Evolutionary conservation across 371 early-diverging fungal species (phyloP).

Genomic region (Dichotomocladium elegans): DNA sequence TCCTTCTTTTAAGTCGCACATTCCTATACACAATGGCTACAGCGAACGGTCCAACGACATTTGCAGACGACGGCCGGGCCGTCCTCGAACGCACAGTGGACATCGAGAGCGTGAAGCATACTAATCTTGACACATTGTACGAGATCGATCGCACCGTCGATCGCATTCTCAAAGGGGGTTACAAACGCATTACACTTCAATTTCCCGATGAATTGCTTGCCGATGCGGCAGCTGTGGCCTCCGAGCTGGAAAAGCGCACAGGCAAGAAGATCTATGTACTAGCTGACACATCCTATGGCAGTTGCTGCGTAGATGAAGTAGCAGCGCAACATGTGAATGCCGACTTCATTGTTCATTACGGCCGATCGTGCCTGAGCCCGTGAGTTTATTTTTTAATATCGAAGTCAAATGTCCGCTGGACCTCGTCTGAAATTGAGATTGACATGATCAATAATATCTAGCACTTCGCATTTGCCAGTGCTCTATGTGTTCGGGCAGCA

Average conservation of each 20-base stretch:
- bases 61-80: constrained; percentile 62
- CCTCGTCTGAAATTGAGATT: not conserved
- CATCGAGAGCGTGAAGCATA: constrained; percentile 37
- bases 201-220: constrained; percentile 89
- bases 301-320: constrained; percentile 96
- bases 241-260: constrained; percentile 43
- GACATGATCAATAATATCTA: constrained; percentile 15
- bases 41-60: constrained; percentile 54
- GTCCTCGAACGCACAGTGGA: constrained; percentile 59
- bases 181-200: constrained; percentile 76
- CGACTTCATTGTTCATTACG: constrained; percentile 89
- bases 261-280: constrained; percentile 64
- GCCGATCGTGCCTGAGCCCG: constrained; percentile 86
- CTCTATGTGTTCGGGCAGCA: constrained; percentile 83
- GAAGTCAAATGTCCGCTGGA: not conserved
- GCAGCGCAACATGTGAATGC: constrained; percentile 87
- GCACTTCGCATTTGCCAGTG: constrained; percentile 78
- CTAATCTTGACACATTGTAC: constrained; percentile 48
- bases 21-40: constrained; percentile 21
- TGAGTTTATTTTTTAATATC: constrained; percentile 26
- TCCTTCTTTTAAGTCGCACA: too few species aligned
- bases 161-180: constrained; percentile 45
- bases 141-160: constrained; percentile 67
- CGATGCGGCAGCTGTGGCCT: constrained; percentile 64
- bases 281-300: constrained; percentile 94